Conservation (phyloP, 2,329 filamentous ascomycete genomes). For the Fusarium armeniacum region DNA sequence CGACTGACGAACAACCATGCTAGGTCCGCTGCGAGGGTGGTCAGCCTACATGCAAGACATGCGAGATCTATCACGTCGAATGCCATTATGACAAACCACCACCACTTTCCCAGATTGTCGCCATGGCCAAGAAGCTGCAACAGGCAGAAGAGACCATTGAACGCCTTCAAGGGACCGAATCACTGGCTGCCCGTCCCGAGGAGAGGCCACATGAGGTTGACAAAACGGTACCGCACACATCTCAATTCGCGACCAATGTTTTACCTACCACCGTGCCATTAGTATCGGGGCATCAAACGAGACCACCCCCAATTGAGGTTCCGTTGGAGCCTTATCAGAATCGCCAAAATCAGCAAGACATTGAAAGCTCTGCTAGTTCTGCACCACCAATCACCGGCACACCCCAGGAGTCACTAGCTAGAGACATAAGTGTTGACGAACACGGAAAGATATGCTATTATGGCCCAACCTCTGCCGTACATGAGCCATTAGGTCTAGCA, state of each 20-base stretch:
- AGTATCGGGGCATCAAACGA: neutral
- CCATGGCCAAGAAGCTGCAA: conserved; percentile 11
- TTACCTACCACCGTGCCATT: neutral
- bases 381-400: neutral
- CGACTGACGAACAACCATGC: neutral
- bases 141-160: conserved; percentile 12
- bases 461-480: conserved; percentile 9
- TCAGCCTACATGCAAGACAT: conserved; percentile 20
- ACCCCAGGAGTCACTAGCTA: neutral
- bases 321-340: neutral
- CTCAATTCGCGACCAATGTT: neutral
- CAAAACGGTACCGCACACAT: neutral
- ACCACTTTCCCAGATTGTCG: conserved; percentile 2
- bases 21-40: conserved; percentile 15
- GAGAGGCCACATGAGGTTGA: neutral
- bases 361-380: neutral
- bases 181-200: neutral
- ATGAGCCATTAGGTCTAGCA: neutral
- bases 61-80: conserved; percentile 19
- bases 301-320: neutral
- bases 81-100: conserved; percentile 15
- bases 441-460: conserved; percentile 20
- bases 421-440: conserved; percentile 11
- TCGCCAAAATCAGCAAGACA: neutral
- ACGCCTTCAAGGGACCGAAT: neutral